Evolutionary conservation across 768 basidiomycete species (phyloP), one percentile per base, ranked within the genome.

Genomic region (Rhodocollybia butyracea): DNA sequence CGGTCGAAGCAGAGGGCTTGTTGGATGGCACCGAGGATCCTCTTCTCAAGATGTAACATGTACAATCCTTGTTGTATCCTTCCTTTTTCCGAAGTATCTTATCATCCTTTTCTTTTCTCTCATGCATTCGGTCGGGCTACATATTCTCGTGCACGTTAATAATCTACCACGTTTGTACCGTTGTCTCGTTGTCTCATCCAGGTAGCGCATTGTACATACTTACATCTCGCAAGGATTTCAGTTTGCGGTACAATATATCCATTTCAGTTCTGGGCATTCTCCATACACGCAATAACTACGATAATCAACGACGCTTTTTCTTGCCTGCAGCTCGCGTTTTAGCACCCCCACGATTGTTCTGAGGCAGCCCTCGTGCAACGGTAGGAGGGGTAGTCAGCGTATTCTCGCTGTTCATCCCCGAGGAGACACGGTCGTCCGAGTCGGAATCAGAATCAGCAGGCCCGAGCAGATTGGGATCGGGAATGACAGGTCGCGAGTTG

Each of bases 11-110:
- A 29, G 87, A 89, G 63, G 85, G 84, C n/a, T 73, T 88, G 34
- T 70, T 84, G 68, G 84, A 88, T 64, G 68, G 73, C 55, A 86
- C 81, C 65, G 86, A 88, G 71, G 80, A 81, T 66, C 83, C 84
- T 8, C n/a, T n/a, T n/a, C 54, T 75, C 60, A 76, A 73, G 63
- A 63, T 57, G 53, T 40, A 38, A 34, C 60, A 41, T 34, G 46
- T 45, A 21, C 17, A 34, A 53, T 22, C n/a, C 32, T 42, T 59
- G n/a, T 47, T 59, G 51, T 63, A 59, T 60, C 54, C 46, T 48
- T 12, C 27, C 11, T 43, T 60, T 56, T 59, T 54, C 46, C 45
- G 42, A 46, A n/a, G 38, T 57, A 57, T 56, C 53, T 59, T 53
- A 59, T 61, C 54, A 32, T 56, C 34, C 32, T 22, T 15, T 57